Evolutionary conservation across 1,139 yeast genomes (phyloP).

Genomic region (Suhomyces choctaworum): DNA sequence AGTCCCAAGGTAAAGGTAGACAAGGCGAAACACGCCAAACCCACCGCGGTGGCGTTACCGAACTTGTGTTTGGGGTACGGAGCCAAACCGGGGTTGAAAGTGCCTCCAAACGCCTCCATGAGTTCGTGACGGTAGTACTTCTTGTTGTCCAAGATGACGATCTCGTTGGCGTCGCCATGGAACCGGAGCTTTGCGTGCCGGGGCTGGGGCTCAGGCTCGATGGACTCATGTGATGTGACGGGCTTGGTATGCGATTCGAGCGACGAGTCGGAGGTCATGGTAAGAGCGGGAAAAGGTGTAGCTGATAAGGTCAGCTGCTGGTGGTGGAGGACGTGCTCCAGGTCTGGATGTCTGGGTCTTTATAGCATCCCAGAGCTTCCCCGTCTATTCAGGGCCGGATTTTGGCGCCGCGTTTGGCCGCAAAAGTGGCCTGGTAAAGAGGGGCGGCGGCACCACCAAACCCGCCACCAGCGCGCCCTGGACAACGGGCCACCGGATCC

Average conservation of each 20-base stretch:
- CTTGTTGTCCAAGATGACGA: slow-evolving; percentile 31
- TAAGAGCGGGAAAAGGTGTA: too few relatives aligned
- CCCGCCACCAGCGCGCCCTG: too few relatives aligned
- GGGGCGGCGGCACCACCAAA: too few relatives aligned
- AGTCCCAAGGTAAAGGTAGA: slow-evolving; percentile 82
- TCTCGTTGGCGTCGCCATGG: slow-evolving; percentile 26
- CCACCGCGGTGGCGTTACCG: slow-evolving; percentile 80
- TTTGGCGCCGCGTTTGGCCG: too few relatives aligned
- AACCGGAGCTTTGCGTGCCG: slow-evolving; percentile 6
- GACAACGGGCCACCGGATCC: too few relatives aligned
- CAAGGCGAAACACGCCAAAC: slow-evolving; percentile 77
- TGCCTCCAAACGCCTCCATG: slow-evolving; percentile 40
- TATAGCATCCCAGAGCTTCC: too few relatives aligned
- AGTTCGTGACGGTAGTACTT: slow-evolving; percentile 34
- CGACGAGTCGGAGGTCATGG: slow-evolving; percentile 5
- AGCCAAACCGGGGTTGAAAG: slow-evolving; percentile 55
- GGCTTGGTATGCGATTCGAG: slow-evolving; percentile 1
- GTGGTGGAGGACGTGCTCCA: too few relatives aligned
- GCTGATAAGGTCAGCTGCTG: too few relatives aligned
- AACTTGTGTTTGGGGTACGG: slow-evolving; percentile 68
- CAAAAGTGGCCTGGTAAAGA: too few relatives aligned
- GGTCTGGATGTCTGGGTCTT: too few relatives aligned
- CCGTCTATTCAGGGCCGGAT: too few relatives aligned
- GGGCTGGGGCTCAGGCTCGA: not conserved
- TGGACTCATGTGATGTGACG: slow-evolving; percentile 3